Conservation (phyloP, 345 rosid genomes). For the Aegle marmelos region DNA sequence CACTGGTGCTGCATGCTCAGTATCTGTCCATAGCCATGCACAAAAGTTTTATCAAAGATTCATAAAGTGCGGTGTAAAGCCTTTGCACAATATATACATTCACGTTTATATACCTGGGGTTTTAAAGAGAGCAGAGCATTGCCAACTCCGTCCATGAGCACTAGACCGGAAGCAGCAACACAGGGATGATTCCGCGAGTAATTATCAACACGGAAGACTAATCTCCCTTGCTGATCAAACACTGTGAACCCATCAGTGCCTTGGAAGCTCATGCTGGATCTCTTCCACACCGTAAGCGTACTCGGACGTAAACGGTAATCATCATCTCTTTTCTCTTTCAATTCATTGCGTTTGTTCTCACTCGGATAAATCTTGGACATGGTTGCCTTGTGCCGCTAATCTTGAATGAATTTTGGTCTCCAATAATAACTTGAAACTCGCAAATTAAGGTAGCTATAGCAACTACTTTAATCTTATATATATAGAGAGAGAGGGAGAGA, state of each 20-base stretch:
- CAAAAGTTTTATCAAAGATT: background rate
- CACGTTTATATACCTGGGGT: conserved; percentile 26
- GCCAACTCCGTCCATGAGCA: conserved; percentile 59
- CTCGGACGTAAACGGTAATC: conserved; percentile 6
- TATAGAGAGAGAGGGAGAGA: too few relatives aligned
- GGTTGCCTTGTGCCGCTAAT: background rate
- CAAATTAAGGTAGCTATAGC: too few relatives aligned
- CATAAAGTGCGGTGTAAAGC: too few relatives aligned
- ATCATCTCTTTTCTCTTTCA: background rate
- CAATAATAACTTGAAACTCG: too few relatives aligned
- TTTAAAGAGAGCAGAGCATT: conserved; percentile 40
- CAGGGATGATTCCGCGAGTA: conserved; percentile 38
- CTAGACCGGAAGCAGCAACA: conserved; percentile 16
- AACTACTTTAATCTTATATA: too few relatives aligned
- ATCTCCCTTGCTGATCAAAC: conserved; percentile 32
- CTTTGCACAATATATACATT: too few relatives aligned
- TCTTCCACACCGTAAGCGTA: conserved; percentile 45
- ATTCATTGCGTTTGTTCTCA: background rate
- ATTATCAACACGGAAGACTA: conserved; percentile 50
- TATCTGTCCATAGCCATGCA: conserved; percentile 16
- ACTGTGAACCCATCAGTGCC: conserved; percentile 61
- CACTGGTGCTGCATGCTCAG: conserved; percentile 42
- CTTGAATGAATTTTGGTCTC: too few relatives aligned
- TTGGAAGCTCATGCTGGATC: conserved; percentile 57
- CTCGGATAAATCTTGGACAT: conserved; percentile 49